These are phyloP conservation scores for Xylariaceae sp. DNA, from an alignment of 2,329 filamentous ascomycete genomes.

Conservation along the genomic window DNA sequence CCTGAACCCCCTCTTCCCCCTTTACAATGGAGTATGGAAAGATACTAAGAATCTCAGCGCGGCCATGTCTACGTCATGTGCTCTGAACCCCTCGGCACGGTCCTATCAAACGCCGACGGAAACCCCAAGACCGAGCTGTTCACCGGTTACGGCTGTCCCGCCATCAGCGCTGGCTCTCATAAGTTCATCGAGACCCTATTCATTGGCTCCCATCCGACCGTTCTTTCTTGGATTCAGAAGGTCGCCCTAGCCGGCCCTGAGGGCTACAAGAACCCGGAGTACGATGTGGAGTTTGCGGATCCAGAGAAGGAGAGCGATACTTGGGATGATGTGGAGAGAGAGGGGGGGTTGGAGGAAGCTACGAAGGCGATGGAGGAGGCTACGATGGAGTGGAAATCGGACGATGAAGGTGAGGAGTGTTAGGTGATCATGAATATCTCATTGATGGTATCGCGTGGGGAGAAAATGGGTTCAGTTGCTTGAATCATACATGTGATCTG, in stretches of 20 bases:
- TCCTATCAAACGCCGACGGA: conserved; percentile 48
- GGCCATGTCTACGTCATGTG: conserved; percentile 58
- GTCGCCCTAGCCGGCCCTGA: conserved; percentile 38
- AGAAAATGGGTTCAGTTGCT: too few species aligned
- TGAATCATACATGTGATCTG: too few species aligned
- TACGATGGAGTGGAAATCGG: neutral
- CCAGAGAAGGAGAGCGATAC: conserved; percentile 23
- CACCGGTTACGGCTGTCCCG: conserved; percentile 55
- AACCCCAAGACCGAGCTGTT: conserved; percentile 38
- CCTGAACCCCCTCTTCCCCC: too few species aligned
- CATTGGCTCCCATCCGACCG: conserved; percentile 45
- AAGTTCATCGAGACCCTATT: conserved; percentile 58
- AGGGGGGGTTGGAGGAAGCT: neutral
- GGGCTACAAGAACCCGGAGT: conserved; percentile 38
- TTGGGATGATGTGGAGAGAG: conserved; percentile 10
- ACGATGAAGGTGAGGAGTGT: neutral
- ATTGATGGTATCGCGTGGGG: too few species aligned
- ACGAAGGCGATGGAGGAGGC: neutral
- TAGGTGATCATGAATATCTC: too few species aligned
- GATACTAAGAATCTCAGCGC: conserved; percentile 38
- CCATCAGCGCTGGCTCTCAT: conserved; percentile 62
- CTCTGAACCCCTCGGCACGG: conserved; percentile 44
- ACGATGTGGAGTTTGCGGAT: conserved; percentile 30
- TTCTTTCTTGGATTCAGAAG: conserved; percentile 58
- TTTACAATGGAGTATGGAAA: neutral